These are phyloP conservation scores for Penicillium italicum DNA, from an alignment of 2,329 filamentous ascomycete genomes.

Conservation along the genomic window DNA sequence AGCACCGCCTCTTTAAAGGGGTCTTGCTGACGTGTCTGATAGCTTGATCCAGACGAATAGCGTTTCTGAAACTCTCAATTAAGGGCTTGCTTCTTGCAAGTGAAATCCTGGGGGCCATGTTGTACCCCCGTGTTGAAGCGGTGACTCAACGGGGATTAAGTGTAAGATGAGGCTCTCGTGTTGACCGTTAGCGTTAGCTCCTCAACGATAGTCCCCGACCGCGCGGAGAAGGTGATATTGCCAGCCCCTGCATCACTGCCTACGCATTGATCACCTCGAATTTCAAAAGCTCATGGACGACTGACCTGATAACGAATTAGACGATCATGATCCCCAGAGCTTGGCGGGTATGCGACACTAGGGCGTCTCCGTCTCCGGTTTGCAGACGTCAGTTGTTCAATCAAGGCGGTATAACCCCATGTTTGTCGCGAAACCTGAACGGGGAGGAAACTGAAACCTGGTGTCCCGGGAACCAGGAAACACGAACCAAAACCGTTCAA, in stretches of 20 bases:
- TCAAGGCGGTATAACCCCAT: neutral
- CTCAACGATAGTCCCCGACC: neutral
- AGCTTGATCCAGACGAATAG: neutral
- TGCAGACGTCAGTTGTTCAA: neutral
- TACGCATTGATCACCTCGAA: neutral
- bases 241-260: neutral
- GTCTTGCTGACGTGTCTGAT: slow-evolving; percentile 16
- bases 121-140: neutral
- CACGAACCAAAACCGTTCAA: neutral
- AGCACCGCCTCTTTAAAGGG: slow-evolving; percentile 2
- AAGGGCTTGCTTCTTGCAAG: slow-evolving; percentile 2
- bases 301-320: neutral
- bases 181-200: neutral
- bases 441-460: neutral
- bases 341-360: neutral
- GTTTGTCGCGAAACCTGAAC: neutral
- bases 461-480: neutral
- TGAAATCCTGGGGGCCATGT: neutral
- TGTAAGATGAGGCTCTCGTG: slow-evolving; percentile 5
- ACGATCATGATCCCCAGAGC: neutral
- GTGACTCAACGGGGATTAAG: neutral
- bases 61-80: neutral
- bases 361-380: neutral
- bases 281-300: neutral
- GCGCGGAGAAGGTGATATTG: neutral